phyloP scores from a whole-genome alignment of 768 basidiomycete species.

The Plicaturopsis crispa region DNA sequence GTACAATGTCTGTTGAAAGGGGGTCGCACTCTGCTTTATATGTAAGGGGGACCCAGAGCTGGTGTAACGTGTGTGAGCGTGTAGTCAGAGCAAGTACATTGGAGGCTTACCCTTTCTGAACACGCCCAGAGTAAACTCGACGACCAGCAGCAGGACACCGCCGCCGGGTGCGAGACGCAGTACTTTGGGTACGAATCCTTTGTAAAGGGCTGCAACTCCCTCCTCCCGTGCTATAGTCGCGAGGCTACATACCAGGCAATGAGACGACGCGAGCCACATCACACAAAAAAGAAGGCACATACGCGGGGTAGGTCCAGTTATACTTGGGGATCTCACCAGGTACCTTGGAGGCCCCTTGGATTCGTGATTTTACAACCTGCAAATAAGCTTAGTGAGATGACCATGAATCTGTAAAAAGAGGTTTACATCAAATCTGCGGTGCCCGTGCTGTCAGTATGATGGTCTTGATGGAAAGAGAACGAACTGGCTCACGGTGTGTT shows the following conservation, averaged over 20 bases:
- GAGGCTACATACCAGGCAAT: constrained; percentile 27
- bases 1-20: too few species aligned
- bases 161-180: constrained; percentile 93
- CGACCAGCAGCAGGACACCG: constrained; percentile 89
- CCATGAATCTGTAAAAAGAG: background rate
- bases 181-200: constrained; percentile 94
- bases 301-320: constrained; percentile 93
- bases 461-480: too few species aligned
- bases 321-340: constrained; percentile 80
- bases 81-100: too few species aligned
- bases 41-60: too few species aligned
- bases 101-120: constrained; percentile 59
- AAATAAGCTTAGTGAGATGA: constrained; percentile 5
- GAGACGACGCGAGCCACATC: background rate
- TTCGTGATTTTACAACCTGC: constrained; percentile 93
- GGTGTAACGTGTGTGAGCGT: too few species aligned
- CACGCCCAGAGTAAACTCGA: constrained; percentile 73
- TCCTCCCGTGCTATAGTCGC: constrained; percentile 81
- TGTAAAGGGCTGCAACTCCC: constrained; percentile 80
- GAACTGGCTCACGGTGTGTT: constrained; percentile 81
- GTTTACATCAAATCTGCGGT: constrained; percentile 42
- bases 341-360: constrained; percentile 64
- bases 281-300: constrained; percentile 9
- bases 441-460: background rate
- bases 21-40: too few species aligned